Evolutionary conservation across 257 asterid species (phyloP).

Genomic region (Lithospermum erythrorhizon): DNA sequence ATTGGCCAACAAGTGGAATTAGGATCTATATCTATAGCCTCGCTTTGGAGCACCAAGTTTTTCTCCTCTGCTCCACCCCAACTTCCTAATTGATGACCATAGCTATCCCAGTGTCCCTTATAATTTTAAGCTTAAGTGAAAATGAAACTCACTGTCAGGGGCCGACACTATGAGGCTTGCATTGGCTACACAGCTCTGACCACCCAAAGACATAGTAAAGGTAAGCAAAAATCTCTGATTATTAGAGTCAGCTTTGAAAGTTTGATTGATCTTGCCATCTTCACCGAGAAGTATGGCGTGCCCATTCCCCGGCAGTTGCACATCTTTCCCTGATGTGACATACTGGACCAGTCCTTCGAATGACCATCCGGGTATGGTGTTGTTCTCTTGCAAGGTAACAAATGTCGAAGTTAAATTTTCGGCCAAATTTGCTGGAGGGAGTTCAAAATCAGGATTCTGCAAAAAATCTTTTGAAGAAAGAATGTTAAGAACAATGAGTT

Average conservation of each 20-base stretch:
- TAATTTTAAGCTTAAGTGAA: slow-evolving; percentile 20
- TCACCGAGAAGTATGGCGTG: slow-evolving; percentile 39
- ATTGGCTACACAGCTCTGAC: slow-evolving; percentile 28
- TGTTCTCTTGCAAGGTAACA: slow-evolving; percentile 27
- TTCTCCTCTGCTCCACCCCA: slow-evolving; percentile 41
- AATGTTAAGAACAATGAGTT: no score
- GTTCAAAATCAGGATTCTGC: slow-evolving; percentile 47
- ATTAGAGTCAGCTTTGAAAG: slow-evolving; percentile 33
- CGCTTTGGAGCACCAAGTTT: slow-evolving; percentile 41
- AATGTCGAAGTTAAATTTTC: slow-evolving; percentile 18
- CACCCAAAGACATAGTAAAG: slow-evolving; percentile 31
- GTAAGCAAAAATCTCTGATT: slow-evolving; percentile 31
- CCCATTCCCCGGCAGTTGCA: slow-evolving; percentile 25
- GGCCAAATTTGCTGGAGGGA: slow-evolving; percentile 42
- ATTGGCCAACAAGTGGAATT: slow-evolving; percentile 46
- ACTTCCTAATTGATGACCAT: slow-evolving; percentile 39
- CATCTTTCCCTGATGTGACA: slow-evolving; percentile 18
- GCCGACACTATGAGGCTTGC: slow-evolving; percentile 51
- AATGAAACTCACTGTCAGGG: slow-evolving; percentile 38
- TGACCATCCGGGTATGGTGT: slow-evolving; percentile 50
- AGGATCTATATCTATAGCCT: slow-evolving; percentile 21
- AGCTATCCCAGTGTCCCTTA: slow-evolving; percentile 36
- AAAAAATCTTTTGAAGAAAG: slow-evolving; percentile 19
- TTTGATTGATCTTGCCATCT: slow-evolving; percentile 46
- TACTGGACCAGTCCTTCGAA: slow-evolving; percentile 35